Conservation (phyloP, 2,329 filamentous ascomycete genomes). For the Scedosporium aurantiacum region DNA sequence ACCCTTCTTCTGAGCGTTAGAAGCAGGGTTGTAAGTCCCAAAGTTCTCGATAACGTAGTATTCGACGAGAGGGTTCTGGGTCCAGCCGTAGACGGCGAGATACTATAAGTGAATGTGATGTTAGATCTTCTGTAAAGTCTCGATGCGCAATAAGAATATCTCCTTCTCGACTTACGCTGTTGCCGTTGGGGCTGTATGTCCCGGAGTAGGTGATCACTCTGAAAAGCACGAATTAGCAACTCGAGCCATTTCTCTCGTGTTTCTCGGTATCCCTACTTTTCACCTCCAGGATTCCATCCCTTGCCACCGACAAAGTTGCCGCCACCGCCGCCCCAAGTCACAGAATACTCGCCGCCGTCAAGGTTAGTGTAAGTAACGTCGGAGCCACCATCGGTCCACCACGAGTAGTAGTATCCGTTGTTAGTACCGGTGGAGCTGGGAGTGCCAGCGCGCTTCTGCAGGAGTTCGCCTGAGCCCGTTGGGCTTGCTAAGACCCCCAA, state of each 20-base stretch:
- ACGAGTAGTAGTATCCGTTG: conserved; percentile 37
- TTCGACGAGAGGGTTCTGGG: conserved; percentile 21
- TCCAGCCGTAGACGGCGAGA: conserved; percentile 28
- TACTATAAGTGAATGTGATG: conserved; percentile 12
- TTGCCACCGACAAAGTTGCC: conserved; percentile 48
- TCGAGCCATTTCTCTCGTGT: neutral
- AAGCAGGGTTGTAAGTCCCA: conserved; percentile 24
- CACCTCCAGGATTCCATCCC: conserved; percentile 42
- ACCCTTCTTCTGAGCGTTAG: conserved; percentile 21
- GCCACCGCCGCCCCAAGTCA: conserved; percentile 24
- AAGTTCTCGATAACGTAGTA: conserved; percentile 28
- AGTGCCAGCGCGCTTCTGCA: conserved; percentile 12
- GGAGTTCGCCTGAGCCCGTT: neutral
- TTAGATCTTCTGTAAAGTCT: too few species aligned
- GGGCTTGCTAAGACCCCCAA: neutral
- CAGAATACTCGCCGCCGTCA: conserved; percentile 28
- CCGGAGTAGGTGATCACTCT: conserved; percentile 9
- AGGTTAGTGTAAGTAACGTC: conserved; percentile 34
- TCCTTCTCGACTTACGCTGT: conserved; percentile 10
- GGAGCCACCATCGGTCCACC: conserved; percentile 34
- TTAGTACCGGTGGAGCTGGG: conserved; percentile 23
- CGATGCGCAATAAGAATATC: too few species aligned
- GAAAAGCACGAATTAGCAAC: conserved; percentile 14
- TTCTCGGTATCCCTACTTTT: conserved; percentile 26
- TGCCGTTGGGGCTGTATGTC: conserved; percentile 20